These are phyloP conservation scores for Moringa oleifera DNA, from an alignment of 345 rosid species.

Conservation along the genomic window DNA sequence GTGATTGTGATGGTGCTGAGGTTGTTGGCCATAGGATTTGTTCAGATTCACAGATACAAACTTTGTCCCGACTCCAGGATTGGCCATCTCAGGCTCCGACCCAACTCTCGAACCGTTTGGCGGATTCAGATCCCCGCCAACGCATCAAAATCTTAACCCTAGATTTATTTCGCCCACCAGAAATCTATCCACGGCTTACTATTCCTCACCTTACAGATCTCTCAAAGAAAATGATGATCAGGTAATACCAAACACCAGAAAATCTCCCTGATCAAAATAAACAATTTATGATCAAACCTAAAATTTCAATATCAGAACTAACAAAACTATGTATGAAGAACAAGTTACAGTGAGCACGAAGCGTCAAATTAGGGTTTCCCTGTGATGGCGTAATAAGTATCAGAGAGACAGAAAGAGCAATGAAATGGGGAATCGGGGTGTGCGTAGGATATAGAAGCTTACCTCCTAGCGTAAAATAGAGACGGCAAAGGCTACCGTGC, in stretches of 20 bases:
- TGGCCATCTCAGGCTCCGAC: slow-evolving; percentile 72
- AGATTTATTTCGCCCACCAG: slow-evolving; percentile 14
- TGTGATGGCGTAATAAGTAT: slow-evolving; percentile 2
- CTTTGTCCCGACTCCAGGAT: slow-evolving; percentile 79
- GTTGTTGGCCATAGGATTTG: slow-evolving; percentile 80
- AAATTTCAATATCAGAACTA: slow-evolving; percentile 3
- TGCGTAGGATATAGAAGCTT: slow-evolving; percentile 3
- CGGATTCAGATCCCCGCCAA: slow-evolving; percentile 62
- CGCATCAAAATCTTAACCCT: slow-evolving; percentile 49
- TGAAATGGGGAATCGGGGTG: neutral
- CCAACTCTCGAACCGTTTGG: slow-evolving; percentile 21
- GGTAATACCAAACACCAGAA: slow-evolving; percentile 11
- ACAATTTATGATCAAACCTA: slow-evolving; percentile 14
- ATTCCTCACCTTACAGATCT: slow-evolving; percentile 24
- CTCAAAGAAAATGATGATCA: slow-evolving; percentile 16
- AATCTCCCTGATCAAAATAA: slow-evolving; percentile 24
- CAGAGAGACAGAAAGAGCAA: neutral
- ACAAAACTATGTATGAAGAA: neutral
- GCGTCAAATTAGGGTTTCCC: slow-evolving; percentile 25
- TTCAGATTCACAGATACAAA: slow-evolving; percentile 82
- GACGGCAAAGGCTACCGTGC: slow-evolving; percentile 18
- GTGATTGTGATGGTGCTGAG: slow-evolving; percentile 39
- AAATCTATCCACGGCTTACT: slow-evolving; percentile 10
- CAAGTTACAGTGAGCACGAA: slow-evolving; percentile 1
- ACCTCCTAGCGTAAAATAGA: slow-evolving; percentile 24